A percentile compares a stretch with the other conserved stretches of the same genome.
phyloP scores from a whole-genome alignment of 768 basidiomycete species.

The Rhizopogon vesiculosus region DNA sequence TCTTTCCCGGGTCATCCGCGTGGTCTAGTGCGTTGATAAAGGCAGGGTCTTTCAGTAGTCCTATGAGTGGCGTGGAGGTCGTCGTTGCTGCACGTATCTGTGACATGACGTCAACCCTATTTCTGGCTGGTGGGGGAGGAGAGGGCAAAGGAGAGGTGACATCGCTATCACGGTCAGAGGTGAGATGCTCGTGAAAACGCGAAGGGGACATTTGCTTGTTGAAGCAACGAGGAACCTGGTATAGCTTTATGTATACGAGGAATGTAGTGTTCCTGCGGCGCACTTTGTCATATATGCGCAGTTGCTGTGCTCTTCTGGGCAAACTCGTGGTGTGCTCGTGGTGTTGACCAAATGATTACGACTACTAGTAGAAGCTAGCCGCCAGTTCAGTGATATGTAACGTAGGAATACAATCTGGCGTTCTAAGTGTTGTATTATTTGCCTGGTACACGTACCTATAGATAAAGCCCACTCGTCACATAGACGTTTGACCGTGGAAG shows the following conservation, averaged over 20 bases:
- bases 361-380: background rate
- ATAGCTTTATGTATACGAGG: slow-evolving; percentile 3
- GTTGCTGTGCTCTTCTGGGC: slow-evolving; percentile 3
- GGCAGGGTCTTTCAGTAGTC: slow-evolving; percentile 41
- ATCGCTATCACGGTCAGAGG: slow-evolving; percentile 12
- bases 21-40: slow-evolving; percentile 31
- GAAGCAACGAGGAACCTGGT: slow-evolving; percentile 4
- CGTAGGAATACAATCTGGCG: background rate
- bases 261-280: background rate
- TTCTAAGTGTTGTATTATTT: background rate
- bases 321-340: slow-evolving; percentile 18
- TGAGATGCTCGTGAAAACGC: slow-evolving; percentile 26
- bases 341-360: background rate
- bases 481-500: background rate
- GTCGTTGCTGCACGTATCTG: slow-evolving; percentile 41
- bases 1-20: slow-evolving; percentile 17
- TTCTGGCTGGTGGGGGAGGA: slow-evolving; percentile 6
- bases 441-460: background rate
- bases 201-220: slow-evolving; percentile 20
- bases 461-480: background rate
- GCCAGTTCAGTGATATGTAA: slow-evolving; percentile 1
- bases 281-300: slow-evolving; percentile 3
- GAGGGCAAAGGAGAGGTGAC: background rate
- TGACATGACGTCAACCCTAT: slow-evolving; percentile 29
- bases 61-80: slow-evolving; percentile 40